Evolutionary conservation across 805 yeast genomes (phyloP), one percentile per base, ranked within the genome.

Genomic region (Kregervanrija fluxuum): DNA sequence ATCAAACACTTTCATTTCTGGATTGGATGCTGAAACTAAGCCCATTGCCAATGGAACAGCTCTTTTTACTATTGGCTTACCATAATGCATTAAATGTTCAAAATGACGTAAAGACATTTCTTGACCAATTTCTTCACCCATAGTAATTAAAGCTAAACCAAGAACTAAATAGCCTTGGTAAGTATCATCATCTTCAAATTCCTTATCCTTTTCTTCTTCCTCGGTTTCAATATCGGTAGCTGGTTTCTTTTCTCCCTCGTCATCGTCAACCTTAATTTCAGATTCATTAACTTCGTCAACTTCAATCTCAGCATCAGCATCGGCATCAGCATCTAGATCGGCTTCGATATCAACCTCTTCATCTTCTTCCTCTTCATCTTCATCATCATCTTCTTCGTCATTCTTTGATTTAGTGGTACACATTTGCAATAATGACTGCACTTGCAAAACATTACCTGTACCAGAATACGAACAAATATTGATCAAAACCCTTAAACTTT

Each of bases 11-110:
- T 89, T 90, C 85, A 93, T 90, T 67, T 90, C 93, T 10, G 99
- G 96, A 64, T 89, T 84, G 2, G 96, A 87, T 2, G 95, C 82
- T 5, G 95, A 86, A 8, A 91, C 85, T 48, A 93, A 76, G 42
- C 96, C 97, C 90, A 93, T 85, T n/a, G 99, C 98, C 53, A 93
- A 74, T 32, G 99, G 99, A 38, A 93, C 98, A 14, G 96, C 90
- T 56, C 95, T 79, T 57, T 90, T 83, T 48, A 93, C 86, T 48
- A 86, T 75, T 16, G 93, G 80, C 56, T 87, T 90, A 48, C 99
- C 99, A 62, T 93, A 93, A 64, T 93, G 99, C 95, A 93, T 88
- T 64, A 93, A 74, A 66, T 93, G 99, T 39, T 95, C 90, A 64
- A 91, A 91, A 66, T 93, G 99, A 62, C 99, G 90, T 60, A 91